A percentile compares a stretch with the other conserved stretches of the same genome.
Conservation (phyloP, 208 protist genomes). For the Leishmania guyanensis region DNA sequence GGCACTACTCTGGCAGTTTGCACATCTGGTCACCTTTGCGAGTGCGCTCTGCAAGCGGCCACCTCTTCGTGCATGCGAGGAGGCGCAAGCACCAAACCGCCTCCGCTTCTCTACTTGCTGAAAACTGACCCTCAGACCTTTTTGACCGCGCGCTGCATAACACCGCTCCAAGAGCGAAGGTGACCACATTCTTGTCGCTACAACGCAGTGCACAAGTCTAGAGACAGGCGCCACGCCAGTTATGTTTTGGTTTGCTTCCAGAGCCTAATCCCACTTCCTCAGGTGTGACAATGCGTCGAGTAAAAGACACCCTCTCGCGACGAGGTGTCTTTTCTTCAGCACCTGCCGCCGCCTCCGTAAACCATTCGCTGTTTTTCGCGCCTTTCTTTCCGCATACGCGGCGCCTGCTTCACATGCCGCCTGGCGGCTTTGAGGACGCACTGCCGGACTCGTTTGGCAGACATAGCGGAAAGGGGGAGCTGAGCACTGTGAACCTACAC, state of each 20-base stretch:
- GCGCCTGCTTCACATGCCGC: slow-evolving; percentile 46
- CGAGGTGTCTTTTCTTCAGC: neutral
- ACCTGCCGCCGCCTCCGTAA: neutral
- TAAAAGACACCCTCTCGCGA: neutral
- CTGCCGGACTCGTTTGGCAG: slow-evolving; percentile 56
- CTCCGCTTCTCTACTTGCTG: neutral
- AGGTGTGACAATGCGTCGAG: neutral
- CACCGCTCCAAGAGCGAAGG: neutral
- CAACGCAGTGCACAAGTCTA: neutral
- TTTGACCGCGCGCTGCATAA: neutral
- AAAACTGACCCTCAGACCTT: neutral
- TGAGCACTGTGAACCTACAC: slow-evolving; percentile 60
- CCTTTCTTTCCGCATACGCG: neutral
- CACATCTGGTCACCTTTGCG: neutral
- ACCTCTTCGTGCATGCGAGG: neutral
- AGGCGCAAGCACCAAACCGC: neutral
- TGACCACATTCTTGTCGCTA: neutral
- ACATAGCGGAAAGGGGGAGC: slow-evolving; percentile 42
- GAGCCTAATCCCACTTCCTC: neutral
- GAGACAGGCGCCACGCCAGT: neutral
- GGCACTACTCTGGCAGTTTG: neutral
- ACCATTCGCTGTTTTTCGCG: neutral
- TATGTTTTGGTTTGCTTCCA: neutral
- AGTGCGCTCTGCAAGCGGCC: neutral
- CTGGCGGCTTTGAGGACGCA: slow-evolving; percentile 56